phyloP scores from a whole-genome alignment of 345 rosid species.

The Syzygium aqueum region DNA sequence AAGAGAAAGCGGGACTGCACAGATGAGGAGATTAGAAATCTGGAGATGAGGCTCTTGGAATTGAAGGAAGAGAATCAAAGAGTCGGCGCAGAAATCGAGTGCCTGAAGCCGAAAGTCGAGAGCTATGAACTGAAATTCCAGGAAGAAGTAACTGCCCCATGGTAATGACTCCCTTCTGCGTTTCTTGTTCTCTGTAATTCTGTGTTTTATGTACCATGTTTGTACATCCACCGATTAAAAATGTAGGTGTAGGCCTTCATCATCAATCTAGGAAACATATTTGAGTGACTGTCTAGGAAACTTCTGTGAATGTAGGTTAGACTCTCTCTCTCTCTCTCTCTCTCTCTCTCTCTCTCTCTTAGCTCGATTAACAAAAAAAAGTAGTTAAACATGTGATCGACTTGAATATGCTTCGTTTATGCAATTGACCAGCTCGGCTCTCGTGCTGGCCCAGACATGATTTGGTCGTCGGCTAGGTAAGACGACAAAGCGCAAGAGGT shows the following conservation, averaged over 20 bases:
- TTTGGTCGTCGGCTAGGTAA: background rate
- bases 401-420: background rate
- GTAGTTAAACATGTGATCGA: background rate
- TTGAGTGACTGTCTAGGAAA: background rate
- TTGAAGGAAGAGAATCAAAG: conserved; percentile 32
- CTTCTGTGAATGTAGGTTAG: background rate
- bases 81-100: conserved; percentile 22
- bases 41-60: conserved; percentile 40
- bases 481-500: background rate
- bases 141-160: conserved; percentile 41
- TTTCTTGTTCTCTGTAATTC: background rate
- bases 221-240: background rate
- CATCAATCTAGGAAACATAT: background rate
- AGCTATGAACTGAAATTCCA: conserved; percentile 37
- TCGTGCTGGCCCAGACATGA: background rate
- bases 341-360: background rate
- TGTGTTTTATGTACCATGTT: background rate
- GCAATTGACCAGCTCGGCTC: background rate
- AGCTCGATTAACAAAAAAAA: background rate
- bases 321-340: background rate
- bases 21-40: conserved; percentile 33
- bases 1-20: conserved; percentile 18
- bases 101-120: conserved; percentile 35
- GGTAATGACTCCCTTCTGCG: conserved; percentile 18
- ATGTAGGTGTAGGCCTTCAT: background rate